Conservation (phyloP, 768 basidiomycete species). For the Kwoniella botswanensis region DNA sequence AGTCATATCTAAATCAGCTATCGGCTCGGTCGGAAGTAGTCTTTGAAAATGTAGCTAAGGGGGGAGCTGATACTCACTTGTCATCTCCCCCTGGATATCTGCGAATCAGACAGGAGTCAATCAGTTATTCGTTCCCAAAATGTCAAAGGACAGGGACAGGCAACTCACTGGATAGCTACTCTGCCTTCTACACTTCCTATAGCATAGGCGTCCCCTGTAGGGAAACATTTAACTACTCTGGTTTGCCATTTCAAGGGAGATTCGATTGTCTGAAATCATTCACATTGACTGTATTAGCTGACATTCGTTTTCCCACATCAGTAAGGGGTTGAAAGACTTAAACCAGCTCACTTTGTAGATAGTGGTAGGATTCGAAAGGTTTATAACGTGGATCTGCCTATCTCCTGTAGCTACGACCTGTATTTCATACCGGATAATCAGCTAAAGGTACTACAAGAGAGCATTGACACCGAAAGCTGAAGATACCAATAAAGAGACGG, state of each 20-base stretch:
- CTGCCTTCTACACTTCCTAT: constrained; percentile 66
- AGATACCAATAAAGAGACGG: constrained; percentile 71
- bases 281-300: neutral
- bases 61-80: constrained; percentile 13
- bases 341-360: constrained; percentile 69
- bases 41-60: neutral
- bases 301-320: too few relatives aligned
- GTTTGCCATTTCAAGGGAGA: constrained; percentile 77
- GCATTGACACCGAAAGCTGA: neutral
- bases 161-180: constrained; percentile 91
- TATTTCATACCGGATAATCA: constrained; percentile 3
- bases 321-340: neutral
- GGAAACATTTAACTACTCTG: constrained; percentile 58
- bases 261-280: constrained; percentile 66
- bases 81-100: constrained; percentile 42
- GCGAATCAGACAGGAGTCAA: neutral
- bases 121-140: constrained; percentile 9
- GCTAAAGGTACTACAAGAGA: neutral
- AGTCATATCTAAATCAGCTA: constrained; percentile 10
- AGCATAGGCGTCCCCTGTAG: constrained; percentile 58
- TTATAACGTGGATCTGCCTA: constrained; percentile 85
- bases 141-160: neutral
- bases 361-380: constrained; percentile 78
- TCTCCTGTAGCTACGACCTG: constrained; percentile 89
- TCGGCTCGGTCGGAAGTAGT: neutral